Evolutionary conservation across 306 rosid species (phyloP).

Genomic region (Prunus dulcis): DNA sequence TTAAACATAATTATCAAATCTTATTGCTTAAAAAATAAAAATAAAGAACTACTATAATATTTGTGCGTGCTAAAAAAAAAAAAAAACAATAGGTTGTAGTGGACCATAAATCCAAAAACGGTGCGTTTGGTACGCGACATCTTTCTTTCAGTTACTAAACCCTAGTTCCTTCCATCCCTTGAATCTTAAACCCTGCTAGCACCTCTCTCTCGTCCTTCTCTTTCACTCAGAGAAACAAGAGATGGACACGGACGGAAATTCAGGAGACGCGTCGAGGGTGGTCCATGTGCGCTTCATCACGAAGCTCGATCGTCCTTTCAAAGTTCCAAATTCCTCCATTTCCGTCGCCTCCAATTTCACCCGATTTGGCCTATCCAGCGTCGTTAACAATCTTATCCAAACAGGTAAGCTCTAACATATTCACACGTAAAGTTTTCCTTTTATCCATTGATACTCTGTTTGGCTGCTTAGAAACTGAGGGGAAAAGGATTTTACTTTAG

Average conservation of each 20-base stretch:
- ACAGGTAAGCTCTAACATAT: constrained; percentile 27
- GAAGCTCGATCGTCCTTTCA: constrained; percentile 45
- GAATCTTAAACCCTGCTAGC: neutral
- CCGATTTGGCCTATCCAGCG: constrained; percentile 73
- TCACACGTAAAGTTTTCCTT: neutral
- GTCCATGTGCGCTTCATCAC: constrained; percentile 83
- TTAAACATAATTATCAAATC: too few relatives aligned
- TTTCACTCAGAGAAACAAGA: neutral
- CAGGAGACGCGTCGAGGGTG: constrained; percentile 40
- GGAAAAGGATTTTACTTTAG: neutral
- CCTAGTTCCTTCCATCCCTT: neutral
- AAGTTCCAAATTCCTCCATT: constrained; percentile 48
- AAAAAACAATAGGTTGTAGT: too few relatives aligned
- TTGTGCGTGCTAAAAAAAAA: neutral
- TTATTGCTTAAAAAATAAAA: too few relatives aligned
- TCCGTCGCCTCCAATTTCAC: constrained; percentile 71
- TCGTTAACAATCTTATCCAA: constrained; percentile 70
- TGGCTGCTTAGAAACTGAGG: neutral
- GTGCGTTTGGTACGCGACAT: neutral
- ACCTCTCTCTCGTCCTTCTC: neutral
- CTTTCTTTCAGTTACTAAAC: neutral
- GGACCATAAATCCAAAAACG: neutral
- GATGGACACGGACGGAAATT: constrained; percentile 46
- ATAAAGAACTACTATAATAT: too few relatives aligned
- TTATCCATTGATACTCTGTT: neutral